Evolutionary conservation across 257 asterid species (phyloP), one percentile per base, ranked within the genome.

Genomic region (Henckelia pumila): DNA sequence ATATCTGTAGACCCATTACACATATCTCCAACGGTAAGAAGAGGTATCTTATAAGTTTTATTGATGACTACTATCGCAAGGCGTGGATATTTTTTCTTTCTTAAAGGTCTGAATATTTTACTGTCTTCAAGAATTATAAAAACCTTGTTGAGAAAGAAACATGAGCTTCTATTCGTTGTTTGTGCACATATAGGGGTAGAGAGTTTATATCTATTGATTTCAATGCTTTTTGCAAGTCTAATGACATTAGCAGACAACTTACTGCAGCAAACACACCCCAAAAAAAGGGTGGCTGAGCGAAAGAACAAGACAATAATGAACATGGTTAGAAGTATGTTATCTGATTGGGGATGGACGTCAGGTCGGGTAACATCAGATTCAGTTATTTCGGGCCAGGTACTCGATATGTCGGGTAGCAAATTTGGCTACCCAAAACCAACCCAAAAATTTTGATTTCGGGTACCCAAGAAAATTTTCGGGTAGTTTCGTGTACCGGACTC

Each of bases 21-120:
- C n/a, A n/a, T n/a, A n/a, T n/a, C 5, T 28, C 5, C 5, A 28
- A 28, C 28, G n/a, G n/a, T n/a, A n/a, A n/a, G n/a, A n/a, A n/a
- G n/a, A n/a, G n/a, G n/a, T n/a, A n/a, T n/a, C n/a, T n/a, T n/a
- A n/a, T n/a, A n/a, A n/a, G n/a, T n/a, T n/a, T n/a, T 23, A 59
- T 59, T 59, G 64, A 59, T 59, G 64, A 59, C 6, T 26, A 59
- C n/a, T n/a, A n/a, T n/a, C 23, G 44, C 28, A 59, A 59, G 64
- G 21, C 24, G 64, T 59, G 44, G 64, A 59, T 59, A 59, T 59
- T 6, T 26, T 59, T 59, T 33, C n/a, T 59, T 59, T 35, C 22
- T 59, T 20, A 26, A 26, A 26, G 24, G 13, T 59, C 29, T 59
- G 37, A 59, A 59, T 20, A 20, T 59, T 26, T 59, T 58, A 26